Base-by-base conservation (phyloP, 305 asterid species). In the Petunia hybrid region DNA sequence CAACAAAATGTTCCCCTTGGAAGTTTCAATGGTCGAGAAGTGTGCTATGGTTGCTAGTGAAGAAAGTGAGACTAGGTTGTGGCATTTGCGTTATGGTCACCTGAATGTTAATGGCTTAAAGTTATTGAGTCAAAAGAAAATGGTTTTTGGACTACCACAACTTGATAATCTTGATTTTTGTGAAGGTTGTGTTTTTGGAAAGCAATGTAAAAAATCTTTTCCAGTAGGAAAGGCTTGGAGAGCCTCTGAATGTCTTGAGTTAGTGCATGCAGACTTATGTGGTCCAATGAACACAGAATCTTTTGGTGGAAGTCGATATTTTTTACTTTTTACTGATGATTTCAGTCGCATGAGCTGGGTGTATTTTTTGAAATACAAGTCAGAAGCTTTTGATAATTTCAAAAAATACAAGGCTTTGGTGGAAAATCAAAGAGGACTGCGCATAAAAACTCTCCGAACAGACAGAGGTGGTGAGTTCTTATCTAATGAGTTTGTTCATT, bases 311-410 rank as follows among this genome's bases (percentile, higher is more conserved):
- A 38, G 22, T 13, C 31, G 46, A 70, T 8, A 70, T 57, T 70
- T 70, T 69, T 5, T 69, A 8, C 38, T 69, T 41, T 70, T 43
- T 9, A 35, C 4, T 16, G 40, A 70, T 70, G 77, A 70, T 4
- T 70, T 14, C n/a, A 70, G 77, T 31, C 14, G 40, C 16, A 70
- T 70, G 40, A 70, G 57, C 3, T 70, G 40, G 59, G 38, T 70
- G 12, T 70, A 70, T 43, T 70, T 43, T 43, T 46, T 70, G 7
- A 70, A 70, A 46, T 31, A 8, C 36, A 68, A 70, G 7, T 70
- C 59, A 16, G n/a, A 70, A 42, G 14, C 59, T 6, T 48, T 43
- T 42, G 55, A 42, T 1, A 42, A 70, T 31, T 70, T 70, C 59
- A 70, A 16, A 7, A 70, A 42, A 45, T 70, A 14, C 12, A 70